Evolutionary conservation across 768 basidiomycete species (phyloP).

Genomic region (Hypholoma fasciculare): DNA sequence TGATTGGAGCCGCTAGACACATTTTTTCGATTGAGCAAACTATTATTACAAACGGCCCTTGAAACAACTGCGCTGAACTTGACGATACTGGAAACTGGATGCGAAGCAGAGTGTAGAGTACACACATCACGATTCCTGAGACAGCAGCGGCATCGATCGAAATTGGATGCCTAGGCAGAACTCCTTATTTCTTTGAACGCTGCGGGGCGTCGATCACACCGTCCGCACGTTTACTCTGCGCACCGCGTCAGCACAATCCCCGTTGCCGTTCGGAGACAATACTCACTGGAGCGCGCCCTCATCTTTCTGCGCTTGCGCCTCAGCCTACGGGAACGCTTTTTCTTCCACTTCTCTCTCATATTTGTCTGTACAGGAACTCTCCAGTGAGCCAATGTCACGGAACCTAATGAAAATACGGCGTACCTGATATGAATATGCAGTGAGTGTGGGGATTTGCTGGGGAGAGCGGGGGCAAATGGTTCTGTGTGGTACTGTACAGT

Average conservation of each 20-base stretch:
- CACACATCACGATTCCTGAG: constrained; percentile 6
- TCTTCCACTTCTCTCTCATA: constrained; percentile 98
- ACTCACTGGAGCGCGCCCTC: constrained; percentile 92
- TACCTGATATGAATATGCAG: constrained; percentile 20
- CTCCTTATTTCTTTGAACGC: constrained; percentile 7
- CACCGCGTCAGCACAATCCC: not conserved
- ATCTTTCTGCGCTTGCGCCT: constrained; percentile 95
- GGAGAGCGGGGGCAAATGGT: constrained; percentile 10
- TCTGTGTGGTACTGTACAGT: constrained; percentile 40
- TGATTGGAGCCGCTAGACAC: not conserved
- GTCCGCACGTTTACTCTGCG: constrained; percentile 38
- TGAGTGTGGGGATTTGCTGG: constrained; percentile 21
- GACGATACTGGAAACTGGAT: not conserved
- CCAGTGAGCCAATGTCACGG: not conserved
- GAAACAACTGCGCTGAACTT: constrained; percentile 1
- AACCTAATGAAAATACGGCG: not conserved
- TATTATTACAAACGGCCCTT: constrained; percentile 1
- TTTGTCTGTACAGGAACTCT: constrained; percentile 27
- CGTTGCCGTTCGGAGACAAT: not conserved
- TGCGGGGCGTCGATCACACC: constrained; percentile 15
- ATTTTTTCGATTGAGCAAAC: constrained; percentile 1
- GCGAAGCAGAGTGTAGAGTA: not conserved
- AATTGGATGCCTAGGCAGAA: not conserved
- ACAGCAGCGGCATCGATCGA: not conserved
- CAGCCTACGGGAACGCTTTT: constrained; percentile 91